Evolutionary conservation across 306 rosid genomes (phyloP).

Genomic region (Mimosa pudica): DNA sequence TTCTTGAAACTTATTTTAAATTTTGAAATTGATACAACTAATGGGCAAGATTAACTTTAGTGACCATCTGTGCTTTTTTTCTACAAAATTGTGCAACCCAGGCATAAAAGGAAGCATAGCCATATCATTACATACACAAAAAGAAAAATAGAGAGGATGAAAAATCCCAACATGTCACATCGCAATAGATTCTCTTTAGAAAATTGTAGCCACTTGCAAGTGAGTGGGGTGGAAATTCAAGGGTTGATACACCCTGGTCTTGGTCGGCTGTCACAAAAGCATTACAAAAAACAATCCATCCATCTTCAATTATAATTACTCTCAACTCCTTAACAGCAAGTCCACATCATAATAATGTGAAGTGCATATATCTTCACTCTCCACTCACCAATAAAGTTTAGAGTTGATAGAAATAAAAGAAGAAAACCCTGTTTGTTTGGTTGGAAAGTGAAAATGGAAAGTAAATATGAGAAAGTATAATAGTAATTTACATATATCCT

Average conservation of each 20-base stretch:
- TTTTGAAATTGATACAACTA: not conserved
- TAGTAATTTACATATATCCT: too few relatives aligned
- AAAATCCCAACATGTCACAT: slow-evolving; percentile 22
- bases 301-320: slow-evolving; percentile 16
- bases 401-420: not conserved
- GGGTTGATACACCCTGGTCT: slow-evolving; percentile 1
- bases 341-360: not conserved
- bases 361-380: not conserved
- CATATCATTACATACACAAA: not conserved
- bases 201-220: slow-evolving; percentile 6
- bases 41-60: not conserved
- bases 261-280: not conserved
- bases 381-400: not conserved
- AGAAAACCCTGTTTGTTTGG: too few relatives aligned
- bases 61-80: not conserved
- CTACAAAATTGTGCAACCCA: not conserved
- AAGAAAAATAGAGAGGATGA: not conserved
- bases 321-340: not conserved
- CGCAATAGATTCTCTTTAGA: slow-evolving; percentile 2
- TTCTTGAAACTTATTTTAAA: not conserved
- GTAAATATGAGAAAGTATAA: too few relatives aligned
- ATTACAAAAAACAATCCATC: not conserved
- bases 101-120: not conserved
- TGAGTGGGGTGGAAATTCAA: not conserved
- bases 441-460: too few relatives aligned